These are phyloP conservation scores for Corymbia citriodora DNA, from an alignment of 441 rosid species.

Conservation along the genomic window DNA sequence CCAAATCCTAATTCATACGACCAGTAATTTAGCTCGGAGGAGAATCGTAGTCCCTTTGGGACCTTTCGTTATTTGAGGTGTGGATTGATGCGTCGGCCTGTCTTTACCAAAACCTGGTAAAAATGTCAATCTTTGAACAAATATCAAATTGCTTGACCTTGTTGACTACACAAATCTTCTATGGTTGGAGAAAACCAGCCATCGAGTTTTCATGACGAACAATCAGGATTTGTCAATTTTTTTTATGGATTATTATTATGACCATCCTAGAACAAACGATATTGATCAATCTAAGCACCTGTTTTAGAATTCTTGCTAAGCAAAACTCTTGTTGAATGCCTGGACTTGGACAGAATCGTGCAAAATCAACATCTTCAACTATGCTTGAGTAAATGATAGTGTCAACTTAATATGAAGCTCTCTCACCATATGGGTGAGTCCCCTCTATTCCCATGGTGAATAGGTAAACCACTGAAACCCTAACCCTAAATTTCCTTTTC, in stretches of 20 bases:
- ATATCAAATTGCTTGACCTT: neutral
- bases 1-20: neutral
- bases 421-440: no score
- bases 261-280: neutral
- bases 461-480: no score
- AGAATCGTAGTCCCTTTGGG: neutral
- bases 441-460: no score
- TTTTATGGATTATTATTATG: neutral
- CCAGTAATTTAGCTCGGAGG: neutral
- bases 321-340: neutral
- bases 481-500: no score
- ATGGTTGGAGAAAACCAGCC: neutral
- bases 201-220: neutral
- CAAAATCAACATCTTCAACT: neutral
- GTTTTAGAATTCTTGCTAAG: neutral
- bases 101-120: neutral
- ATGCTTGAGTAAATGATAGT: no score
- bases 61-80: neutral
- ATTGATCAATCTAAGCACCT: neutral
- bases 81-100: neutral
- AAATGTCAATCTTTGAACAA: neutral
- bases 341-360: neutral
- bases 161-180: neutral
- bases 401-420: no score
- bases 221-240: neutral